These are phyloP conservation scores for Craspedostauros australis DNA, from an alignment of 108 stramenopile genomes.

Conservation along the genomic window DNA sequence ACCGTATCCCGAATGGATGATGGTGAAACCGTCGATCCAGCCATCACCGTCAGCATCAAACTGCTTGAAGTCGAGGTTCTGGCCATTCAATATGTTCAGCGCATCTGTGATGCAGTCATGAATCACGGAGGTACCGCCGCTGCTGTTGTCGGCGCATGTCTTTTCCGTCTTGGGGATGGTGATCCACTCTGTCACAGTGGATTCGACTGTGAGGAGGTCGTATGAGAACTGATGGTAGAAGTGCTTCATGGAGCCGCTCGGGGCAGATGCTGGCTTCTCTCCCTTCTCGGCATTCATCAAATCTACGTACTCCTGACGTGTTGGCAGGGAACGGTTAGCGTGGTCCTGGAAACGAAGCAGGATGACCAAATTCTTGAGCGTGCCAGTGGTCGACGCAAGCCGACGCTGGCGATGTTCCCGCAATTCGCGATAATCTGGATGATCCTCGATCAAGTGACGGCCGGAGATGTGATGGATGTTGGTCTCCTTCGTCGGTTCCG, in stretches of 20 bases:
- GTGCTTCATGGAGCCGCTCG: slow-evolving; percentile 22
- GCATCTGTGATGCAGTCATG: slow-evolving; percentile 10
- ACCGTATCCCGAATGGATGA: slow-evolving; percentile 29
- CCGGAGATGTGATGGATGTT: neutral
- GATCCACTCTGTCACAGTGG: slow-evolving; percentile 22
- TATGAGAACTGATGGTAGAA: slow-evolving; percentile 28
- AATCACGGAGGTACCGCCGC: slow-evolving; percentile 12
- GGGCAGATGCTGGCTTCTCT: slow-evolving; percentile 11
- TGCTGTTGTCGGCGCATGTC: slow-evolving; percentile 16
- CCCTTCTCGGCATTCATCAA: slow-evolving; percentile 20
- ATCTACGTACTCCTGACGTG: slow-evolving; percentile 10
- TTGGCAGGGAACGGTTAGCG: slow-evolving; percentile 15
- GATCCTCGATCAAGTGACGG: neutral
- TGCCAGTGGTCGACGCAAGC: slow-evolving; percentile 9
- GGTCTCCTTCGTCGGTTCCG: neutral
- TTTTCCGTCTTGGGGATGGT: slow-evolving; percentile 6
- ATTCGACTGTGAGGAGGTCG: slow-evolving; percentile 19
- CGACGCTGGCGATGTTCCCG: neutral
- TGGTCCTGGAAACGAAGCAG: slow-evolving; percentile 30
- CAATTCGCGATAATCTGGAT: neutral
- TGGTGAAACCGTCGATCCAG: slow-evolving; percentile 1
- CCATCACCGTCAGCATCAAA: slow-evolving; percentile 6
- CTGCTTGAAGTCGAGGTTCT: neutral
- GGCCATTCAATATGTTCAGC: slow-evolving; percentile 4
- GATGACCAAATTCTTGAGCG: slow-evolving; percentile 24